These are phyloP conservation scores for Leccinum olivaceoglutinosum DNA, from an alignment of 1,284 basidiomycete species.

Conservation along the genomic window DNA sequence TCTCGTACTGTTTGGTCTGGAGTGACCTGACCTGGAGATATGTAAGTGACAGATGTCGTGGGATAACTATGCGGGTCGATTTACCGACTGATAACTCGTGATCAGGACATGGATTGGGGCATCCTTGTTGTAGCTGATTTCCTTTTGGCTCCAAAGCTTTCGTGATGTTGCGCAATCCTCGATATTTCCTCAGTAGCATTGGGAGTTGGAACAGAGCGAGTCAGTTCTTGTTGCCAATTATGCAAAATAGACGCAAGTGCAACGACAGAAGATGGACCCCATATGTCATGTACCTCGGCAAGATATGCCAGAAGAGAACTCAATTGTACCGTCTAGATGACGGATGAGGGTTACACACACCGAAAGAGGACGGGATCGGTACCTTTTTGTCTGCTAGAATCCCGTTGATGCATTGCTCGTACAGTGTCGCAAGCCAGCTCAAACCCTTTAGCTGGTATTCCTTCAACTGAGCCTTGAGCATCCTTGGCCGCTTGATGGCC, in stretches of 20 bases:
- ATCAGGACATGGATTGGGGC: conserved; percentile 97
- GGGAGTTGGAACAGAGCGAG: conserved; percentile 89
- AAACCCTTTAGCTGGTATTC: conserved; percentile 70
- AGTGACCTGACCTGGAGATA: conserved; percentile 56
- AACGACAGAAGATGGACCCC: conserved; percentile 99
- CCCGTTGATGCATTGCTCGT: conserved; percentile 80
- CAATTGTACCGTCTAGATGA: conserved; percentile 88
- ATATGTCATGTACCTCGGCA: conserved; percentile 96
- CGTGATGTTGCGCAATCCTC: conserved; percentile 93
- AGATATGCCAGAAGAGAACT: conserved; percentile 96
- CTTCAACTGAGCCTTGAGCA: conserved; percentile 96
- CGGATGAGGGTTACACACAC: neutral
- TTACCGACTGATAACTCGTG: conserved; percentile 93
- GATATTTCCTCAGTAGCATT: conserved; percentile 98
- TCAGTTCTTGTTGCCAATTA: conserved; percentile 99
- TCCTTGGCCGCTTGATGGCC: conserved; percentile 88
- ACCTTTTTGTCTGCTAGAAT: conserved; percentile 97
- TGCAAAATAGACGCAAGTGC: conserved; percentile 97
- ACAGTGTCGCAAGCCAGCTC: no score
- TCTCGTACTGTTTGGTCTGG: conserved; percentile 93
- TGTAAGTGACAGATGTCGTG: conserved; percentile 6
- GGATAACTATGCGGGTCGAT: conserved; percentile 20
- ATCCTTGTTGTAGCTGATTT: conserved; percentile 92
- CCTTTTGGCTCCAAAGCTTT: conserved; percentile 98
- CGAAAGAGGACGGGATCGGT: conserved; percentile 11